A percentile compares a stretch with the other conserved stretches of the same genome.
phyloP scores from a whole-genome alignment of 306 rosid species.

The Medicago lupulina region DNA sequence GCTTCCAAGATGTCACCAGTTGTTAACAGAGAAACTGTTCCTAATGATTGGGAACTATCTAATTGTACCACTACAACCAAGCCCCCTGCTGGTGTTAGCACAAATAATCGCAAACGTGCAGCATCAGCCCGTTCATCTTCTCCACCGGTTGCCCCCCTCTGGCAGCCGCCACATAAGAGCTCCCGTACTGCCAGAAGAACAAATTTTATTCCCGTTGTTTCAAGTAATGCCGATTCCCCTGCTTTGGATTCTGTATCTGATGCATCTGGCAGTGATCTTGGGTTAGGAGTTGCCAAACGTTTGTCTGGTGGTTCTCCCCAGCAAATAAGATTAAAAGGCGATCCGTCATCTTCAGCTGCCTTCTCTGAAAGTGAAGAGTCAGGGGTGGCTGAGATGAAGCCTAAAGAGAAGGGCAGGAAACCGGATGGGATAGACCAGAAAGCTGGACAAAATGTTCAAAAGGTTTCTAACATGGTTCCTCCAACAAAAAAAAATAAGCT shows the following conservation, averaged over 20 bases:
- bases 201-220: slow-evolving; percentile 66
- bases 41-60: slow-evolving; percentile 80
- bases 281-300: slow-evolving; percentile 67
- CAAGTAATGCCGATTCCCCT: slow-evolving; percentile 75
- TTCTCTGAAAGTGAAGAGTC: slow-evolving; percentile 93
- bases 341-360: slow-evolving; percentile 67
- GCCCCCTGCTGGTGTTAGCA: slow-evolving; percentile 70
- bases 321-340: slow-evolving; percentile 74
- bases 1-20: slow-evolving; percentile 73
- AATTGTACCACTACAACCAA: slow-evolving; percentile 64
- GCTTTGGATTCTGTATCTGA: slow-evolving; percentile 69
- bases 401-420: slow-evolving; percentile 72
- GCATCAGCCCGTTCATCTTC: slow-evolving; percentile 76
- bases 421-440: slow-evolving; percentile 76
- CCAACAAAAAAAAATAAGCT: slow-evolving; percentile 70
- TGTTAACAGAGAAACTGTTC: slow-evolving; percentile 61
- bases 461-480: slow-evolving; percentile 58
- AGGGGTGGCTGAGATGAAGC: slow-evolving; percentile 71
- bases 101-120: slow-evolving; percentile 75
- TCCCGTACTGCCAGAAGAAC: slow-evolving; percentile 86
- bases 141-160: slow-evolving; percentile 74
- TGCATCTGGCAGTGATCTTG: slow-evolving; percentile 67
- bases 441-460: slow-evolving; percentile 68
- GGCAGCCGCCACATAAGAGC: slow-evolving; percentile 88
- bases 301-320: slow-evolving; percentile 76